Evolutionary conservation across 2,329 filamentous ascomycete species (phyloP), one percentile per base, ranked within the genome.

Genomic region (Cercospora sp.): DNA sequence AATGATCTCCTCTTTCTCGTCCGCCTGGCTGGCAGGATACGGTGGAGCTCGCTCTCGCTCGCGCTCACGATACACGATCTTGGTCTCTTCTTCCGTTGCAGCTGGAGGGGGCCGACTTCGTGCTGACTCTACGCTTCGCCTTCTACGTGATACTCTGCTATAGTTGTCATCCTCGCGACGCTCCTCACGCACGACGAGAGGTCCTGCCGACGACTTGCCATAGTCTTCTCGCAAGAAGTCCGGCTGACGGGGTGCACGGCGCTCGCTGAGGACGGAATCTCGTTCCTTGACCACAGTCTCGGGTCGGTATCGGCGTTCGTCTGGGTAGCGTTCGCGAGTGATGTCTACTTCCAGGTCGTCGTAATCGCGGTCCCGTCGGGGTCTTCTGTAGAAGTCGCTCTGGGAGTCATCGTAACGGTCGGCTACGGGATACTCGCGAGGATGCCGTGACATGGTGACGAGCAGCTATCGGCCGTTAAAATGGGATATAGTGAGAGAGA

Each of bases 181-280:
- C 45, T 82, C 79, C 16, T 81, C 81, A 20, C 81, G 80, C 62
- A 85, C 74, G 75, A 86, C 77, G 77, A 84, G 64, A 70, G 81
- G 73, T 73, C 84, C 77, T 70, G 83, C 75, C 69, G 74, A 76
- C 20, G 65, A 78, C 64, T 81, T 78, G 69, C 81, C 82, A 74
- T 84, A 84, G 73, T 84, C 82, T 66, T 85, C 83, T 57, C 82
- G 79, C 66, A 85, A 77, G 74, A 85, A 84, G 72, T 84, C 83
- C 62, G 83, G 83, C 65, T 79, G 77, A 59, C 81, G 80, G 60
- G 81, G 80, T 30, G 79, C 79, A 10, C 82, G 77, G 23, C 77
- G 75, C 45, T 76, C 74, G 63, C 70, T 73, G 18, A 78, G 67
- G 23, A 78, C 75, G 5, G 76, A 75, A 42, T 76, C 76, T 58